These are phyloP conservation scores for Apiospora malaysiana DNA, from an alignment of 2,329 filamentous ascomycete genomes.

Conservation along the genomic window DNA sequence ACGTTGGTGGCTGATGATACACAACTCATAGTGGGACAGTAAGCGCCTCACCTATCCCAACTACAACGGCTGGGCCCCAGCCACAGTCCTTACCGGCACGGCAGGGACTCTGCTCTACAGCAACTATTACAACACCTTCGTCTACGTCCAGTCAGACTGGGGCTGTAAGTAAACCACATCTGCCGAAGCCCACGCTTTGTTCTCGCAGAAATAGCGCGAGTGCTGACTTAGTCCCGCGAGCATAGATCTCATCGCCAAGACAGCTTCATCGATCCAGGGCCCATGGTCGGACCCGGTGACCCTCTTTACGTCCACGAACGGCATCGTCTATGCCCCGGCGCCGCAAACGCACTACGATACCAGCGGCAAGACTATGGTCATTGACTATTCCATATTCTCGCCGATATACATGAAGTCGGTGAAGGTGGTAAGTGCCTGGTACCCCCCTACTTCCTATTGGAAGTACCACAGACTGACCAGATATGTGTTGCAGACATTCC, in stretches of 20 bases:
- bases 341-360: conserved; percentile 12
- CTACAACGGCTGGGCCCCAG: conserved; percentile 6
- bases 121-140: not conserved
- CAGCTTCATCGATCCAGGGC: not conserved
- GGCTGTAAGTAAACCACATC: not conserved
- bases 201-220: no score
- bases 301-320: not conserved
- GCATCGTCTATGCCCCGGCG: conserved; percentile 9
- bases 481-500: not conserved
- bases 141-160: conserved; percentile 10
- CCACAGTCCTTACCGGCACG: not conserved
- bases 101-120: not conserved
- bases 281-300: conserved; percentile 12
- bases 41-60: not conserved
- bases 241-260: conserved; percentile 1
- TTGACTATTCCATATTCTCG: conserved; percentile 13
- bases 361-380: conserved; percentile 8
- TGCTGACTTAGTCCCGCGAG: not conserved
- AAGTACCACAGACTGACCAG: not conserved
- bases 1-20: no score
- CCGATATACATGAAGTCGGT: conserved; percentile 13
- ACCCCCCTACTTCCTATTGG: not conserved
- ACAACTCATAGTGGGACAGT: not conserved
- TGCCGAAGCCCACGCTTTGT: no score
- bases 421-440: not conserved